Evolutionary conservation across 257 asterid genomes (phyloP), one percentile per base, ranked within the genome.

Genomic region (Fraxinus americana): DNA sequence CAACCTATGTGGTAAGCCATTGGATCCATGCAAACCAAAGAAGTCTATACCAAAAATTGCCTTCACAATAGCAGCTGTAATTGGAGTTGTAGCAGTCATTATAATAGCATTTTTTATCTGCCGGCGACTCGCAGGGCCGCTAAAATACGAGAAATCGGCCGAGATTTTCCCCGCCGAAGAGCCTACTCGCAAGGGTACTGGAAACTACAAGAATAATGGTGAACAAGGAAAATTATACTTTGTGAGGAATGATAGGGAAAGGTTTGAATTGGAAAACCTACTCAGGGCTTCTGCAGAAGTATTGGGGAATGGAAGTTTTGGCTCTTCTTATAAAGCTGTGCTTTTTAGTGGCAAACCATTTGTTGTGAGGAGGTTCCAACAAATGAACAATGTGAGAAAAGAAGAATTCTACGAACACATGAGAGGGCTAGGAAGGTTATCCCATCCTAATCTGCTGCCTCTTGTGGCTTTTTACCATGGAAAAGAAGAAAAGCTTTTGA

Each of bases 281-380:
- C 82, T 91, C 5, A 82, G 83, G 77, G 93, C 96, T 23, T 86
- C 93, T 6, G 93, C 93, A 17, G 89, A 91, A 67, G 86, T 91
- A 1, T 48, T 91, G 82, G 93, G 96, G 4, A 86, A 91, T 79
- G 96, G 96, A 74, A 83, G 84, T 85, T 83, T 89, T 54, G 96
- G 96, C 0, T 89, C 96, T 30, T 80, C 93, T 32, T 90, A 90
- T 54, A 90, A 87, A 69, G 91, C 93, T 0, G 81, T 78, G 21
- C 78, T 90, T 48, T 69, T 68, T 1, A 71, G 72, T 65, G 93
- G 92, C 0, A 73, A 48, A 29, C 32, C 80, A 3, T 57, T 83
- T 71, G 93, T 83, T 30, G 96, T 90, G 43, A 82, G 85, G 81
- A 89, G 93, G 82, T 90, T 89, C 80, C 86, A 78, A 61, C 85